These are phyloP conservation scores for Coffea humblotiana DNA, from an alignment of 305 asterid species.

Conservation along the genomic window DNA sequence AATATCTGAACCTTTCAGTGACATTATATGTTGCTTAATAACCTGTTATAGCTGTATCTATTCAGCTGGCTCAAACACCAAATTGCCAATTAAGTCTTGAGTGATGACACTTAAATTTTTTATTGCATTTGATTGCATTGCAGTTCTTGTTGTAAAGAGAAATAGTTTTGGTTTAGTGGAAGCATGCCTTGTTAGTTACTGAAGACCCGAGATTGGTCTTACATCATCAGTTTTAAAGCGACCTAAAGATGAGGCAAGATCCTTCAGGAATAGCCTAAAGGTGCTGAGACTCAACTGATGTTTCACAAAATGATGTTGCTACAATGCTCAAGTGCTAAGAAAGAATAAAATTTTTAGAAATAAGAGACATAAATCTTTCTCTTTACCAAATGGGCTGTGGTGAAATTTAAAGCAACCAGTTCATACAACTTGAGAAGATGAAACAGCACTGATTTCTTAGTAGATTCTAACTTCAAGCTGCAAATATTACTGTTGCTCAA, in stretches of 20 bases:
- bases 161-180: neutral
- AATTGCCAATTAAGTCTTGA: neutral
- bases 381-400: neutral
- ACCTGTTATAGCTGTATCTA: no score
- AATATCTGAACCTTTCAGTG: constrained; percentile 10
- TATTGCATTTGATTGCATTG: neutral
- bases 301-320: neutral
- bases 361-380: neutral
- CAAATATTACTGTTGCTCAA: constrained; percentile 5
- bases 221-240: neutral
- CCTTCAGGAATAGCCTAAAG: neutral
- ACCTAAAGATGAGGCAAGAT: neutral
- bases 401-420: neutral
- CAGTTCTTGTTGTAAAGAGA: neutral
- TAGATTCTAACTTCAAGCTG: neutral
- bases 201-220: constrained; percentile 1
- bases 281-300: neutral
- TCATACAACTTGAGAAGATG: neutral
- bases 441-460: no score
- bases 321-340: neutral
- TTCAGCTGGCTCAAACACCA: neutral
- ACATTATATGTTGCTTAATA: no score
- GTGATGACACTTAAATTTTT: neutral
- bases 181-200: neutral
- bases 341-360: neutral